Base-by-base conservation (phyloP, 495 filamentous ascomycete species). In the Amphirosellinia nigrospora region DNA sequence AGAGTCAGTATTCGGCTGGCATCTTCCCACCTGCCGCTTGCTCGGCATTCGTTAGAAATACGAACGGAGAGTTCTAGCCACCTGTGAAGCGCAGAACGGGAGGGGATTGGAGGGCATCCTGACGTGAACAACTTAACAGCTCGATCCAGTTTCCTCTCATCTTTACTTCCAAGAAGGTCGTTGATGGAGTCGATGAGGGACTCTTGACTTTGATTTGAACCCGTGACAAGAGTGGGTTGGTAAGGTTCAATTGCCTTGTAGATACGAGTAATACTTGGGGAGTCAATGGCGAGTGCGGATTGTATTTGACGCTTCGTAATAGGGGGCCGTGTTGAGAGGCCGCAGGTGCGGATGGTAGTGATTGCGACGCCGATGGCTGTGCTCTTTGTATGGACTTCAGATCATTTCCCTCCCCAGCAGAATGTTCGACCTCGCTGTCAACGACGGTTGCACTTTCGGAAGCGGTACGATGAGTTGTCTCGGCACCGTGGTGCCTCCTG, bases 21-120 rank as follows among this genome's bases (percentile, higher is more conserved):
- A 26, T 77, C 74, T 1, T 80, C 78, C 34, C 77, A 73, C 39
- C 70, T 73, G 2, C 66, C 74, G 36, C 70, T 5, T 21, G 72
- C 70, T 56, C 73, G 73, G 41, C 77, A 86, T 21, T 76, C 72
- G 23, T 72, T 77, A 21, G 76, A 81, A n/a, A 87, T 73, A 56
- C 72, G 52, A n/a, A 72, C 72, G 1, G 80, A 79, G 26, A 79
- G 72, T 43, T 78, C 66, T 21, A 82, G 56, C 79, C 80, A 81
- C 11, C 66, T 45, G 4, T 69, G 66, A 34, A 72, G 64, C 4
- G 56, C 68, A 48, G 71, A 74, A 30, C 62, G 72, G 13, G 70
- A 78, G 66, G 69, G 15, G 70, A 65, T 50, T 63, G 32, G 1
- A 71, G 67, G 26, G 68, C 72, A 2, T 71, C 58, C 36, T 72